phyloP scores from a whole-genome alignment of 768 basidiomycete genomes.

The Boletales sp. region DNA sequence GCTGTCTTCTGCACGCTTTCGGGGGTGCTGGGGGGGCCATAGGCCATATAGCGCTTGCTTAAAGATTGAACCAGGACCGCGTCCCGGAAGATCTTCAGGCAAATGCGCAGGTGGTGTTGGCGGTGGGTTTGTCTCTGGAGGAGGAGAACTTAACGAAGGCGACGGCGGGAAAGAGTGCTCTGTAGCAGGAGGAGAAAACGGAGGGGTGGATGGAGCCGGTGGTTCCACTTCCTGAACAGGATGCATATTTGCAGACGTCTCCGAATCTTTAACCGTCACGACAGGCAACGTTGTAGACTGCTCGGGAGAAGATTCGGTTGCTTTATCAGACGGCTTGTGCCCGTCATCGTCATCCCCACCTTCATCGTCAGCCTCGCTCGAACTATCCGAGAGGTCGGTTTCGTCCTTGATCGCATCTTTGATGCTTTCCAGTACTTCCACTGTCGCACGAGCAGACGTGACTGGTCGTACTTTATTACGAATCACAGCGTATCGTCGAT shows the following conservation, averaged over 20 bases:
- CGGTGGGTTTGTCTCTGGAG: conserved; percentile 34
- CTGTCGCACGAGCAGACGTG: conserved; percentile 81
- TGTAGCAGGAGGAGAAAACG: conserved; percentile 24
- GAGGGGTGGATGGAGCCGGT: conserved; percentile 18
- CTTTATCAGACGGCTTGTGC: conserved; percentile 27
- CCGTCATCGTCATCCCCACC: conserved; percentile 57
- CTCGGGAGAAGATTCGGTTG: conserved; percentile 30
- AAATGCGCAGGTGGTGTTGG: conserved; percentile 51
- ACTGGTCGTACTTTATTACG: conserved; percentile 89
- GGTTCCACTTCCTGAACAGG: conserved; percentile 30
- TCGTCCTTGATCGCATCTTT: conserved; percentile 90
- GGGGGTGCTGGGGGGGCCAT: conserved; percentile 62
- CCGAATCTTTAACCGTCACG: conserved; percentile 9
- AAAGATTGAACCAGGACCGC: conserved; percentile 58
- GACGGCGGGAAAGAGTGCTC: conserved; percentile 47
- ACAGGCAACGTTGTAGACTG: conserved; percentile 28
- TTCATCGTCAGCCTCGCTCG: conserved; percentile 65
- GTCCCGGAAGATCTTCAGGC: conserved; percentile 45
- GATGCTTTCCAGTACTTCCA: conserved; percentile 84
- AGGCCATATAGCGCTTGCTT: conserved; percentile 63
- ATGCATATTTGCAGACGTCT: background rate
- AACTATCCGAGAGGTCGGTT: conserved; percentile 67
- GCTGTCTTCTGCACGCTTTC: conserved; percentile 52
- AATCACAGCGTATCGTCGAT: conserved; percentile 80
- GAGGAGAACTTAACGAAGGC: conserved; percentile 44